These are phyloP conservation scores for Oidiodendron maius DNA, from an alignment of 495 filamentous ascomycete genomes.

Conservation along the genomic window DNA sequence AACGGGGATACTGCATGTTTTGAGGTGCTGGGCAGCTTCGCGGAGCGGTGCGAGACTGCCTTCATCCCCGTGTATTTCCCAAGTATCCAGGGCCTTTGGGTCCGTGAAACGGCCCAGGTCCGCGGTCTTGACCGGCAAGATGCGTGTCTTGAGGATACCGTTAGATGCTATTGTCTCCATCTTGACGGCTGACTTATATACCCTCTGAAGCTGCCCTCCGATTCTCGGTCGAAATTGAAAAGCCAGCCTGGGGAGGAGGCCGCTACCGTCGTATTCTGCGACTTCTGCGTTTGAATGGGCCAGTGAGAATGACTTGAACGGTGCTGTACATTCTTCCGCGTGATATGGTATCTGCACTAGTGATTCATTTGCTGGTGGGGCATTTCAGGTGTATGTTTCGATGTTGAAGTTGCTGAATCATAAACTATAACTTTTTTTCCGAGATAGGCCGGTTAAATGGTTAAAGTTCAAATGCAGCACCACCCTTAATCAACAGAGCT, in stretches of 20 bases:
- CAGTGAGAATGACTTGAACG: constrained; percentile 3
- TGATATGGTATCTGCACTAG: no score
- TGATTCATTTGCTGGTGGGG: no score
- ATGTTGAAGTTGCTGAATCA: no score
- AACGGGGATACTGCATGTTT: constrained; percentile 47
- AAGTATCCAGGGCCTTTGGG: constrained; percentile 14
- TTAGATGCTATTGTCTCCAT: no score
- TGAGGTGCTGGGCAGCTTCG: constrained; percentile 18
- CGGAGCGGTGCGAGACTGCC: constrained; percentile 9
- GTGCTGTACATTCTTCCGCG: constrained; percentile 16
- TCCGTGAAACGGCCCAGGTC: constrained; percentile 17
- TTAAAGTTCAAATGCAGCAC: no score
- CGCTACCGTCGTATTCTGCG: constrained; percentile 20
- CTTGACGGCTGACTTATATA: background rate
- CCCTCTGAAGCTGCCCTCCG: background rate
- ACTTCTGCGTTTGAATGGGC: constrained; percentile 20
- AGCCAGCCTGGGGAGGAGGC: constrained; percentile 14
- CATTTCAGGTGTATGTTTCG: no score
- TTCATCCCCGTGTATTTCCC: constrained; percentile 12
- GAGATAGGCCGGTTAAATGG: no score
- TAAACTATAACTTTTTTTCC: no score
- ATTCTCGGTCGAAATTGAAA: constrained; percentile 3
- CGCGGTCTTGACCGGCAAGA: constrained; percentile 10
- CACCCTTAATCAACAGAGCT: no score
- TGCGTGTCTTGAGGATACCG: constrained; percentile 8